These are phyloP conservation scores for Colletotrichum sp. DNA, from an alignment of 2,329 filamentous ascomycete genomes.

Conservation along the genomic window DNA sequence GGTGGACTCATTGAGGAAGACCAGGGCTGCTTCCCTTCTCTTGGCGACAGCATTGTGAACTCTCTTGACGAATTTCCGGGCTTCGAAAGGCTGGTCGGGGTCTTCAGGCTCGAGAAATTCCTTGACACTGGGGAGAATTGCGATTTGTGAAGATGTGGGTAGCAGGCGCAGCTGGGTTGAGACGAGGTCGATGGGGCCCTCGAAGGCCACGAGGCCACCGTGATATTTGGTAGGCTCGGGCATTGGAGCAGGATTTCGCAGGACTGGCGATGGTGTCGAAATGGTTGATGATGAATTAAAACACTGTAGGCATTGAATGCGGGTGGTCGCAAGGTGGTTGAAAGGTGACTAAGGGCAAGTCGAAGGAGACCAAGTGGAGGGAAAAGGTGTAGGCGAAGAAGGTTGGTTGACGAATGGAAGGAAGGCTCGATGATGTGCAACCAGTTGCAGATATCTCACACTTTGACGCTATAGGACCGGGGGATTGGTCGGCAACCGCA, in stretches of 20 bases:
- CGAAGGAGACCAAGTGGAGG: background rate
- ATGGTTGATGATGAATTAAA: background rate
- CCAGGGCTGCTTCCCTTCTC: slow-evolving; percentile 52
- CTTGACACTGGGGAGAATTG: slow-evolving; percentile 60
- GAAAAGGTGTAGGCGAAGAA: background rate
- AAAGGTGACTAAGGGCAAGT: background rate
- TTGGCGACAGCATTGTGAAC: slow-evolving; percentile 55
- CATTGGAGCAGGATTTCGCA: background rate
- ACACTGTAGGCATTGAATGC: background rate
- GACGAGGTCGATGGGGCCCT: slow-evolving; percentile 60
- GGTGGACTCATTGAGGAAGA: slow-evolving; percentile 55
- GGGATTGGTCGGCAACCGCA: background rate
- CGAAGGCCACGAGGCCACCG: slow-evolving; percentile 65
- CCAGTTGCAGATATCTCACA: slow-evolving; percentile 12
- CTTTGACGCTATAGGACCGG: background rate
- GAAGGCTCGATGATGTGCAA: slow-evolving; percentile 5
- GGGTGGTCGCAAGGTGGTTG: background rate
- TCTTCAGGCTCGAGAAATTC: slow-evolving; percentile 45
- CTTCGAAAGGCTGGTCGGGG: slow-evolving; percentile 31
- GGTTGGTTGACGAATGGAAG: background rate
- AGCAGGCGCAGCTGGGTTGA: slow-evolving; percentile 66
- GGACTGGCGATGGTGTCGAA: background rate
- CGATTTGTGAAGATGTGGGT: slow-evolving; percentile 61
- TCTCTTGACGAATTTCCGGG: slow-evolving; percentile 45
- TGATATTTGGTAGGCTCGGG: slow-evolving; percentile 28